These are phyloP conservation scores for Suhomyces ambrosiae DNA, from an alignment of 1,139 yeast species.

Conservation along the genomic window DNA sequence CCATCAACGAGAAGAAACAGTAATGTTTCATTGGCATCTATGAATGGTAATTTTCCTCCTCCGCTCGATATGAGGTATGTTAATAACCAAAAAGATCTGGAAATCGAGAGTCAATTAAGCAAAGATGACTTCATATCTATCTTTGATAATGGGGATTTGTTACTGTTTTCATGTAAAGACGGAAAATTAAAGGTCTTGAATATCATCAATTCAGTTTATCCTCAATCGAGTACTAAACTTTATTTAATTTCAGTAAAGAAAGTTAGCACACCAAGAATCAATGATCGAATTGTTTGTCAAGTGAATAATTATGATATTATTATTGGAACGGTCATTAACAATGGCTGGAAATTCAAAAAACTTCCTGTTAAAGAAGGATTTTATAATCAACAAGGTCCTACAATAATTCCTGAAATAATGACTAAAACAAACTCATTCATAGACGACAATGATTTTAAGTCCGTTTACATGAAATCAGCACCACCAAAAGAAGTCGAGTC, in stretches of 20 bases:
- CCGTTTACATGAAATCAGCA: slow-evolving; percentile 13
- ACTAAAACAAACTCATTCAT: slow-evolving; percentile 18
- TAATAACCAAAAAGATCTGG: slow-evolving; percentile 12
- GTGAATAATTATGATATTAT: slow-evolving; percentile 54
- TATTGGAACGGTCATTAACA: slow-evolving; percentile 65
- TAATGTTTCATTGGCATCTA: slow-evolving; percentile 27
- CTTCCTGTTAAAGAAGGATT: slow-evolving; percentile 49
- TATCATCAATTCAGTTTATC: slow-evolving; percentile 28
- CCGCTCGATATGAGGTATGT: slow-evolving; percentile 16
- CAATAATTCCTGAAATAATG: slow-evolving; percentile 36
- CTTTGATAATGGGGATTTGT: slow-evolving; percentile 47
- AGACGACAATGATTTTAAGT: slow-evolving; percentile 22
- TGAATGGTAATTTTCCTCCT: slow-evolving; percentile 43
- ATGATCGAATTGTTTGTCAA: slow-evolving; percentile 67
- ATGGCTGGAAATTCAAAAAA: slow-evolving; percentile 62
- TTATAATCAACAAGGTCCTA: slow-evolving; percentile 46
- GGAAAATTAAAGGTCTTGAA: slow-evolving; percentile 39
- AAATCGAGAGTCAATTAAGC: slow-evolving; percentile 16
- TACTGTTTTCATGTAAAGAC: slow-evolving; percentile 50
- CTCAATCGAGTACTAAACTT: slow-evolving; percentile 17
- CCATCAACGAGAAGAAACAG: slow-evolving; percentile 28
- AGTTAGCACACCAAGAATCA: slow-evolving; percentile 70
- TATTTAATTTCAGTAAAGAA: slow-evolving; percentile 53
- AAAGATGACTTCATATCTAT: slow-evolving; percentile 38
- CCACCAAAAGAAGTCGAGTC: neutral